These are phyloP conservation scores for Diaporthe destruens DNA, from an alignment of 2,329 filamentous ascomycete genomes.

Conservation along the genomic window DNA sequence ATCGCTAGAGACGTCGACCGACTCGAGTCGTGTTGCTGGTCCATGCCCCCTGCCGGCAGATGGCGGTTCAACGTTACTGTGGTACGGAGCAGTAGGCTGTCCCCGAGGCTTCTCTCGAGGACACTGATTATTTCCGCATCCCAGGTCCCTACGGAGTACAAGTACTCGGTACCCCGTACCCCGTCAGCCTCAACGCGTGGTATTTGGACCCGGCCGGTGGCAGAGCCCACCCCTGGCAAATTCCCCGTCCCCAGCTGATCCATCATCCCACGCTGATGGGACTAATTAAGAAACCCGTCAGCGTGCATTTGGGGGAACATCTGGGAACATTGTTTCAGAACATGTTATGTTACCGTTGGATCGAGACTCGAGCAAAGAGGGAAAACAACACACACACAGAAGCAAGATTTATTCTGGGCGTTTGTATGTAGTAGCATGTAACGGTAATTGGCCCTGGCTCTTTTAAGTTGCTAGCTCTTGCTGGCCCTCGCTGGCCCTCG, in stretches of 20 bases:
- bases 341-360: constrained; percentile 13
- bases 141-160: constrained; percentile 8
- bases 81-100: not conserved
- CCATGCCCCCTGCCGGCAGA: not conserved
- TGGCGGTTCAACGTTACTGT: not conserved
- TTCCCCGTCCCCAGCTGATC: constrained; percentile 28
- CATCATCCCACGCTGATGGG: constrained; percentile 9
- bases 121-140: not conserved
- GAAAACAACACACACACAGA: not conserved
- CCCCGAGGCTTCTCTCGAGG: constrained; percentile 11
- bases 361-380: not conserved
- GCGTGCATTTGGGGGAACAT: constrained; percentile 8
- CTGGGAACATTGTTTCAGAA: constrained; percentile 30
- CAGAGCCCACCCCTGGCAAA: constrained; percentile 21
- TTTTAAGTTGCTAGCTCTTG: too few species aligned
- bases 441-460: not conserved
- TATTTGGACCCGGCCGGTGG: constrained; percentile 19
- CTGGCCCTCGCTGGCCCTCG: not conserved
- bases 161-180: not conserved
- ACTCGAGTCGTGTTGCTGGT: constrained; percentile 4
- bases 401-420: not conserved
- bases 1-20: not conserved
- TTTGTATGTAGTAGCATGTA: not conserved
- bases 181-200: not conserved
- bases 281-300: constrained; percentile 15